These are phyloP conservation scores for Cystobasidiaceae sp. DNA, from an alignment of 1,284 basidiomycete genomes.

Conservation along the genomic window DNA sequence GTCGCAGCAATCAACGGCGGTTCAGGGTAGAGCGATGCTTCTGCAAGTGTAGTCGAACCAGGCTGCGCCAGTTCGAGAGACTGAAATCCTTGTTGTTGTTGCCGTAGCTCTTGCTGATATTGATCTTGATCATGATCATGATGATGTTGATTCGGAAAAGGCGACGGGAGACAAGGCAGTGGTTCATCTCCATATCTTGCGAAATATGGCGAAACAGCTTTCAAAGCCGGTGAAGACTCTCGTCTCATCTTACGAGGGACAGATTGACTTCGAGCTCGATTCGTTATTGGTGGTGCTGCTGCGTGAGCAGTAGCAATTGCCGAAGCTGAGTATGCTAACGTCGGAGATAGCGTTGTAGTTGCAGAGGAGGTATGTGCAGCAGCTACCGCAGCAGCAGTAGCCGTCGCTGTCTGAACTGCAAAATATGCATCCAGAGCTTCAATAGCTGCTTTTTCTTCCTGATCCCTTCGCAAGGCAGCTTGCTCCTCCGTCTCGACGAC, in stretches of 20 bases:
- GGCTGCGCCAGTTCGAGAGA: not conserved
- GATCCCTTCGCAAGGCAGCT: not conserved
- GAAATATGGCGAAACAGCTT: not conserved
- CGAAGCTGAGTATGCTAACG: no score
- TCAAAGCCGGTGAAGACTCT: not conserved
- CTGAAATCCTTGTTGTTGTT: not conserved
- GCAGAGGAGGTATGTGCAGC: no score
- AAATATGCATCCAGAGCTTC: slow-evolving; percentile 28
- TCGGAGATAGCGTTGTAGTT: no score
- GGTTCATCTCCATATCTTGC: slow-evolving; percentile 7
- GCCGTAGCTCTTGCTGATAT: not conserved
- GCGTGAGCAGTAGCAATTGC: no score
- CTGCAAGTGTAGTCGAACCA: not conserved
- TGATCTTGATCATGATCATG: not conserved
- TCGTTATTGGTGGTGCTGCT: no score
- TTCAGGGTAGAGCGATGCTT: no score
- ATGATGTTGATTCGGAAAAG: not conserved
- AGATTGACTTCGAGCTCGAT: no score
- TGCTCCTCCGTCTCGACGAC: slow-evolving; percentile 7
- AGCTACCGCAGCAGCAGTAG: no score
- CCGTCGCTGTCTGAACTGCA: not conserved
- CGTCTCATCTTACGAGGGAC: no score
- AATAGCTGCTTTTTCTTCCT: slow-evolving; percentile 30
- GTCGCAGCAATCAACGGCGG: not conserved
- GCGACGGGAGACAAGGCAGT: no score